Conservation (phyloP, 2,329 filamentous ascomycete genomes). For the Fusarium anguioides region DNA sequence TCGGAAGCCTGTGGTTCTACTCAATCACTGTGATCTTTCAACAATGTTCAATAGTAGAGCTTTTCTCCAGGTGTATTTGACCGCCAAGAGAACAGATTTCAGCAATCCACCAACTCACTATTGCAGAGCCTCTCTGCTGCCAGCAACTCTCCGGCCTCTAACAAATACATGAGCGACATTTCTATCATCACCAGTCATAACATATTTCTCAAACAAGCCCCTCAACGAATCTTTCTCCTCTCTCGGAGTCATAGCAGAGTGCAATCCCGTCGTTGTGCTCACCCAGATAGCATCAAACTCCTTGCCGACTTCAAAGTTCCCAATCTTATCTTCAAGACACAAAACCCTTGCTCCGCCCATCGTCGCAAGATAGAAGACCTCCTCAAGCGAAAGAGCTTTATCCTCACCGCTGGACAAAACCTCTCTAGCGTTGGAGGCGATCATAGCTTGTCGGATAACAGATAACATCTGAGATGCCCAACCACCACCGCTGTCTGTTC, state of each 20-base stretch:
- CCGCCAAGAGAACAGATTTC: too few species aligned
- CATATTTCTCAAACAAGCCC: slow-evolving; percentile 15
- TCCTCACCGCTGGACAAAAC: background rate
- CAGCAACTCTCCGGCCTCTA: background rate
- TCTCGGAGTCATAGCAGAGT: slow-evolving; percentile 5
- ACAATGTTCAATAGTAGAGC: too few species aligned
- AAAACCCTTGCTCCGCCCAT: slow-evolving; percentile 5
- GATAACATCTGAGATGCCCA: slow-evolving; percentile 21
- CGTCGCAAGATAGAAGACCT: slow-evolving; percentile 10
- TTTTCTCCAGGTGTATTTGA: too few species aligned
- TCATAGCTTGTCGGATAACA: slow-evolving; percentile 21
- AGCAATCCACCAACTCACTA: too few species aligned
- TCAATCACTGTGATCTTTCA: too few species aligned
- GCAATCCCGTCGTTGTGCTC: background rate
- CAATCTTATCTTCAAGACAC: slow-evolving; percentile 1
- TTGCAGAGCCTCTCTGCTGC: background rate
- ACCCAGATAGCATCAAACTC: slow-evolving; percentile 20
- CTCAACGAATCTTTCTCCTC: slow-evolving; percentile 5
- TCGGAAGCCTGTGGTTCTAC: too few species aligned
- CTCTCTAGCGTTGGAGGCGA: slow-evolving; percentile 10
- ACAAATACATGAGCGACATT: slow-evolving; percentile 19
- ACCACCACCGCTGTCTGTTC: slow-evolving; percentile 14
- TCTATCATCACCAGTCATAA: slow-evolving; percentile 21
- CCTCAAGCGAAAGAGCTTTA: slow-evolving; percentile 15
- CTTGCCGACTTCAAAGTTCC: slow-evolving; percentile 10